Evolutionary conservation across 345 rosid genomes (phyloP).

Genomic region (Combretum micranthum): DNA sequence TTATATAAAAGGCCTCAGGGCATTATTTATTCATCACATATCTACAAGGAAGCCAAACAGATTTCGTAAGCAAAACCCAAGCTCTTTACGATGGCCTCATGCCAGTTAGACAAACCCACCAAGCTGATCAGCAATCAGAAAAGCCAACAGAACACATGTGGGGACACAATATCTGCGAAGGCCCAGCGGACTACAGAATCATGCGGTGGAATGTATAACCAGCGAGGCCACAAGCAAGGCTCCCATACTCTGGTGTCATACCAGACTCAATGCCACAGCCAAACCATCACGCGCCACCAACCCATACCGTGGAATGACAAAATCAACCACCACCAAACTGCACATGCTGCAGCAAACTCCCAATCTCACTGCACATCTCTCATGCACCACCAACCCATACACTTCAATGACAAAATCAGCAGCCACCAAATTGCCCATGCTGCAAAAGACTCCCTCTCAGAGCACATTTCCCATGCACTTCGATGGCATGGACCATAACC

Average conservation of each 20-base stretch:
- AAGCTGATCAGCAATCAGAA: slow-evolving; percentile 8
- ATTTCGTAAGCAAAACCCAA: not conserved
- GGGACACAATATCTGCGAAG: slow-evolving; percentile 1
- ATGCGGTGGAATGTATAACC: not conserved
- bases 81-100: slow-evolving; percentile 11
- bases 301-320: too few relatives aligned
- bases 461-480: too few relatives aligned
- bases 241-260: slow-evolving; percentile 2
- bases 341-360: too few relatives aligned
- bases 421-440: too few relatives aligned
- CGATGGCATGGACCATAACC: too few relatives aligned
- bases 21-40: not conserved
- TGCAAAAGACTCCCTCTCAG: too few relatives aligned
- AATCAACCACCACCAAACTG: too few relatives aligned
- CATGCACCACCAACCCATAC: too few relatives aligned
- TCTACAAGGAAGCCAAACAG: not conserved
- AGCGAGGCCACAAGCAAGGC: slow-evolving; percentile 1
- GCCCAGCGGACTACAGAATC: not conserved
- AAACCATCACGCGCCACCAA: not conserved
- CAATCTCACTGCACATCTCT: too few relatives aligned
- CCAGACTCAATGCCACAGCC: slow-evolving; percentile 7
- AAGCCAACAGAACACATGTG: not conserved
- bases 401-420: too few relatives aligned
- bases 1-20: slow-evolving; percentile 3
- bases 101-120: slow-evolving; percentile 10